Evolutionary conservation across 495 filamentous ascomycete genomes (phyloP), one percentile per base, ranked within the genome.

Genomic region (Penicillium simplicissimum): DNA sequence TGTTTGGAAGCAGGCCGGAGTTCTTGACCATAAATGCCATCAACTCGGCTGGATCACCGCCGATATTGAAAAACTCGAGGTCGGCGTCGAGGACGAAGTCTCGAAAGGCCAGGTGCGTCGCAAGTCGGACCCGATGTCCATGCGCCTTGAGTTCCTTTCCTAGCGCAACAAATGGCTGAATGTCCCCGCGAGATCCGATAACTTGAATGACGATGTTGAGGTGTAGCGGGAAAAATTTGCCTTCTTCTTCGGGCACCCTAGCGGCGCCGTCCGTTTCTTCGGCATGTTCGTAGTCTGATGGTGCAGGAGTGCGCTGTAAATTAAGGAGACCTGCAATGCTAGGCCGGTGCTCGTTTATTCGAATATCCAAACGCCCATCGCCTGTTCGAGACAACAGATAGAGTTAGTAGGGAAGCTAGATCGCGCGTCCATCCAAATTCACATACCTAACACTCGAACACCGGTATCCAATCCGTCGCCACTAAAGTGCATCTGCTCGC

Each of bases 1-100:
- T 74, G 5, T 84, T 85, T 0, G 90, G 91, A 68, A 93, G 88
- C 51, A 95, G 79, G 1, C 90, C 89, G 7, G 90, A 88, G 69
- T 95, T 91, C 68, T 93, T 91, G 17, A 93, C 90, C 91, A 93
- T 93, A 64, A 91, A 93, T 0, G 88, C 85, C 91, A 95, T 95
- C 21, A 95, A 81, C 62, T 91, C 86, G 0, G 85, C 81, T 4
- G 91, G 91, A 69, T 93, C 89, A 21, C 91, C 91, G 4, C 91
- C 90, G 31, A 93, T 90, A 53, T 77, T 83, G 73, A 92, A 95
- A 68, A 93, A 93, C 66, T 93, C 91, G 11, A 93, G 73, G 0
- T 86, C 88, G 65, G 86, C 84, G 17, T 90, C 84, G 52, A 84
- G 79, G 8, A 95, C 84, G 57, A 91, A 90, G 0, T 84, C 74